phyloP scores from a whole-genome alignment of 306 rosid species.

The Acacia crassicarpa region DNA sequence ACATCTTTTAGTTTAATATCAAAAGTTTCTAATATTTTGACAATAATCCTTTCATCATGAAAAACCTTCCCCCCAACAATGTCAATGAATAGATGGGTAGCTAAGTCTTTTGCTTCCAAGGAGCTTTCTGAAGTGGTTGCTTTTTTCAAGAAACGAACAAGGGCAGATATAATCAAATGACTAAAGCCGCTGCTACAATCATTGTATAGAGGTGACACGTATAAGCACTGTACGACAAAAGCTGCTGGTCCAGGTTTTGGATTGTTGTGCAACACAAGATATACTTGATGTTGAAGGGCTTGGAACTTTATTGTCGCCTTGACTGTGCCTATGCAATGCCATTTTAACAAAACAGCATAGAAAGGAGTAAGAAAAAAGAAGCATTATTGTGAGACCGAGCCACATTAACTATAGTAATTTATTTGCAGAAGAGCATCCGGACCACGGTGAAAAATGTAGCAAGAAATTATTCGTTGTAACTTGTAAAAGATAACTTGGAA shows the following conservation, averaged over 20 bases:
- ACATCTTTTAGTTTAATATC: constrained; percentile 64
- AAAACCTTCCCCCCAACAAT: constrained; percentile 61
- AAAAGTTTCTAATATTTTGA: constrained; percentile 71
- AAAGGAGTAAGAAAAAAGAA: constrained; percentile 19
- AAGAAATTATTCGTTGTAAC: constrained; percentile 2
- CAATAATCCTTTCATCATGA: constrained; percentile 71
- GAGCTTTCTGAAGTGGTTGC: constrained; percentile 41
- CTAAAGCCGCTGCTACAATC: constrained; percentile 73
- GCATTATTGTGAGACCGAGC: constrained; percentile 15
- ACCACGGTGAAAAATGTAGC: not conserved
- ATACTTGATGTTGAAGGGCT: constrained; percentile 80
- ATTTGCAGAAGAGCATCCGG: not conserved
- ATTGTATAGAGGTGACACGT: constrained; percentile 71
- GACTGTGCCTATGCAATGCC: constrained; percentile 64
- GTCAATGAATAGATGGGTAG: constrained; percentile 65
- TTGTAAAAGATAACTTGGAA: not conserved
- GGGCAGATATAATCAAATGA: constrained; percentile 79
- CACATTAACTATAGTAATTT: constrained; percentile 18
- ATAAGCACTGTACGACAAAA: constrained; percentile 76
- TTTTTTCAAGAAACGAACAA: constrained; percentile 61
- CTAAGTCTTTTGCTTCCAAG: constrained; percentile 59
- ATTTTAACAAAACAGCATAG: constrained; percentile 37
- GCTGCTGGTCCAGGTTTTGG: constrained; percentile 89
- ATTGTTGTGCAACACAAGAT: constrained; percentile 70
- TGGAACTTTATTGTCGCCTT: constrained; percentile 88